Base-by-base conservation (phyloP, 1,139 yeast genomes). In the Yamadazyma atlantica region DNA sequence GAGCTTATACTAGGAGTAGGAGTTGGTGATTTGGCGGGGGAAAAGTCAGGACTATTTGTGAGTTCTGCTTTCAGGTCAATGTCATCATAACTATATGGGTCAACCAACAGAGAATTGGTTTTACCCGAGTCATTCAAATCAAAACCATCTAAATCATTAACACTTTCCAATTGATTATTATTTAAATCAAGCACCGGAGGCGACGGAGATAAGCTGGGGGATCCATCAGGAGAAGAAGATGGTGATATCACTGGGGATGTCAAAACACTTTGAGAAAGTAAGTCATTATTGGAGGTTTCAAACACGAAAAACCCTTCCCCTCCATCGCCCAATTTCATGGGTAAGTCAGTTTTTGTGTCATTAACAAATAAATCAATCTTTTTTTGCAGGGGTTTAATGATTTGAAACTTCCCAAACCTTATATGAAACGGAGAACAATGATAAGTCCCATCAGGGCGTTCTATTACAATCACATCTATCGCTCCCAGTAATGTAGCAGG, bases 221-320 rank as follows among this genome's bases (percentile, higher is more conserved):
- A 72, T 1, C 68, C 64, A 0, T 78, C 74, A 0, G 89, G 86
- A 4, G 95, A 85, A 15, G 79, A 72, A 1, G 78, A 66, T 0
- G 97, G 95, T 28, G 96, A 85, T 19, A 88, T 67, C 29, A 92
- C 95, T 0, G 99, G 99, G 0, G 97, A 88, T 0, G 98, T 89
- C 48, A 88, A 76, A 44, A 88, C 74, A 45, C 87, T 85, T 40
- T 74, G 71, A 1, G 96, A 95, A 13, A 90, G 84, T 23, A 59
- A 51, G 36, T 76, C 75, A 35, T 62, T 62, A 39, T 75, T 73
- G 29, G 75, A 76, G 2, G 97, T 86, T 54, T 90, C 96, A 64
- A 92, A 90, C 34, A 92, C 98, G 57, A 92, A 92, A 58, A 89
- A 90, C 0, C 97, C 98, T 60, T 92, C 99, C 18, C 99, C 99